phyloP scores from a whole-genome alignment of 2,329 filamentous ascomycete species.

The Neofusicoccum ribis region DNA sequence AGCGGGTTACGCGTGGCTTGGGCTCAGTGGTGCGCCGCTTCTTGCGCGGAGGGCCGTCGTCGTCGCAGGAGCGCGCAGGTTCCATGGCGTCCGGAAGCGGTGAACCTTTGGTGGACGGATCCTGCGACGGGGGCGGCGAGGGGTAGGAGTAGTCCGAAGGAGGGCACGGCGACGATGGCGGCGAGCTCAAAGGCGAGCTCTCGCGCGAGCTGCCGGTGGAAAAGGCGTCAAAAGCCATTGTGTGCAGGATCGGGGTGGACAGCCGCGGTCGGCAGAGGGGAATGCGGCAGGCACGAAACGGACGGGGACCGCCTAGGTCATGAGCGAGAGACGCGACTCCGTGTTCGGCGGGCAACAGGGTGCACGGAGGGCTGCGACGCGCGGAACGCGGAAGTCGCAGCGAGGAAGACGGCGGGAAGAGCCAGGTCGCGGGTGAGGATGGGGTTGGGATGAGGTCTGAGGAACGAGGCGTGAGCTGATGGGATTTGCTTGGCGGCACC shows the following conservation, averaged over 20 bases:
- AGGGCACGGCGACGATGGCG: conserved; percentile 40
- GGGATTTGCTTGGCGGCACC: conserved; percentile 19
- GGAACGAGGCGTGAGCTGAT: conserved; percentile 18
- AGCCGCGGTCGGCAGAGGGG: conserved; percentile 17
- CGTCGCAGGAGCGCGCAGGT: conserved; percentile 41
- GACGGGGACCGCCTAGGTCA: conserved; percentile 18
- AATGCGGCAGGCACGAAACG: conserved; percentile 22
- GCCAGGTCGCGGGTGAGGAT: conserved; percentile 12
- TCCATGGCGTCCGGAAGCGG: conserved; percentile 49
- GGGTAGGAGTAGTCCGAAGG: conserved; percentile 34
- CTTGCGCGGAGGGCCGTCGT: conserved; percentile 66
- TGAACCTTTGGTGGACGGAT: conserved; percentile 48
- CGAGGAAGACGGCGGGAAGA: not conserved
- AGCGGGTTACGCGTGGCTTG: conserved; percentile 75
- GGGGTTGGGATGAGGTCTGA: conserved; percentile 12
- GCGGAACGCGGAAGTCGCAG: not conserved
- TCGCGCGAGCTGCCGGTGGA: conserved; percentile 32
- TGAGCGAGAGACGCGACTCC: conserved; percentile 6
- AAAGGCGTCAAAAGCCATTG: conserved; percentile 32
- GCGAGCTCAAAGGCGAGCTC: conserved; percentile 38
- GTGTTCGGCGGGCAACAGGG: not conserved
- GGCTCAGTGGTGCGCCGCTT: conserved; percentile 70
- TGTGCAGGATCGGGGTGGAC: conserved; percentile 21
- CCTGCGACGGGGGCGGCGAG: conserved; percentile 46
- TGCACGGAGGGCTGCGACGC: not conserved